phyloP scores from a whole-genome alignment of 805 yeast genomes.

The Wickerhamiella kurtzmanii region DNA sequence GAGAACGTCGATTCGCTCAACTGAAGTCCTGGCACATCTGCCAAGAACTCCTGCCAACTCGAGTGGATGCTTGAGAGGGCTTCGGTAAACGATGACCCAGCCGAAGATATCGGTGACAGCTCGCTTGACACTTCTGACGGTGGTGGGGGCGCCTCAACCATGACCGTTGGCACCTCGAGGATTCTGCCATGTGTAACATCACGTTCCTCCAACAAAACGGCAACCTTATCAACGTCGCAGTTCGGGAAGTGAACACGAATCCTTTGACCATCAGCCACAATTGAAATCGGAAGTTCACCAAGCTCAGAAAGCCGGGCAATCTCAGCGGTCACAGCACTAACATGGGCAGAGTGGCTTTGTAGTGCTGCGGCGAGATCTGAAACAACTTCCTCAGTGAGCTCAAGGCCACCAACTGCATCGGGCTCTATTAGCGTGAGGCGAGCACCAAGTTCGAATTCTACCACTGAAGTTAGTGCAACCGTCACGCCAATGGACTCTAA shows the following conservation, averaged over 20 bases:
- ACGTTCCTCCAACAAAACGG: slow-evolving; percentile 41
- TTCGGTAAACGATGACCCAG: neutral
- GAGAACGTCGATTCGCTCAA: neutral
- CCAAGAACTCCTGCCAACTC: neutral
- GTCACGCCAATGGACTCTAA: neutral
- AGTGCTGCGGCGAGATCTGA: slow-evolving; percentile 29
- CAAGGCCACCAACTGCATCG: slow-evolving; percentile 28
- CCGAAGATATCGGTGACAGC: neutral
- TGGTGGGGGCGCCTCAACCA: neutral
- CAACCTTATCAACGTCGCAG: slow-evolving; percentile 46
- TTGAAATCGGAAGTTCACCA: slow-evolving; percentile 53
- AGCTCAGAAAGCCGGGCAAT: slow-evolving; percentile 37
- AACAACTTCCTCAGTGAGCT: slow-evolving; percentile 34
- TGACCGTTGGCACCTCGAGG: slow-evolving; percentile 11
- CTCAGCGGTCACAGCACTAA: slow-evolving; percentile 32
- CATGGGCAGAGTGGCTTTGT: slow-evolving; percentile 18
- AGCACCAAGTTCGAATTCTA: slow-evolving; percentile 43
- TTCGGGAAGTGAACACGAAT: slow-evolving; percentile 57
- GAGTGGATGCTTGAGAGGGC: neutral
- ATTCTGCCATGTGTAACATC: slow-evolving; percentile 48
- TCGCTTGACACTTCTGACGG: neutral
- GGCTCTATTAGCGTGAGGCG: slow-evolving; percentile 17
- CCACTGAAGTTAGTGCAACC: slow-evolving; percentile 18
- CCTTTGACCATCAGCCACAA: slow-evolving; percentile 28
- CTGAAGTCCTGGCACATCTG: neutral